Conservation (phyloP, 2,329 filamentous ascomycete species). For the Xylaria digitata region DNA sequence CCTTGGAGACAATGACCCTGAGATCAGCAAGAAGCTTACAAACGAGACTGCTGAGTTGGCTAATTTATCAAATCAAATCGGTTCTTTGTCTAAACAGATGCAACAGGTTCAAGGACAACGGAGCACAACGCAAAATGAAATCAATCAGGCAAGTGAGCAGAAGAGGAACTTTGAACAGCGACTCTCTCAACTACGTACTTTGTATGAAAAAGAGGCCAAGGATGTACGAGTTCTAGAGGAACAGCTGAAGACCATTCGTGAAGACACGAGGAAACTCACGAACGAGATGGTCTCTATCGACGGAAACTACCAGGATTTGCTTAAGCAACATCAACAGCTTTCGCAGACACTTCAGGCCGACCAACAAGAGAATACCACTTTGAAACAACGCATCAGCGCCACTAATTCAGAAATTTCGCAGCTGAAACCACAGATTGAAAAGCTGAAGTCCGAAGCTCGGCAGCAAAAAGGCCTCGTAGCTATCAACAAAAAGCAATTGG, state of each 20-base stretch:
- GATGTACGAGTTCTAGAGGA: slow-evolving; percentile 87
- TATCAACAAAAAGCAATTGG: slow-evolving; percentile 98
- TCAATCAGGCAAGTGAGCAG: slow-evolving; percentile 83
- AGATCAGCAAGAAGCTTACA: slow-evolving; percentile 87
- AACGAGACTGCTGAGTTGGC: slow-evolving; percentile 92
- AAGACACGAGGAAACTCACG: slow-evolving; percentile 86
- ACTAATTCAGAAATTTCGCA: slow-evolving; percentile 85
- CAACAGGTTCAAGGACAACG: slow-evolving; percentile 90
- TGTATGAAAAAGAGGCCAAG: slow-evolving; percentile 94
- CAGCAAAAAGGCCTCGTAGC: slow-evolving; percentile 97
- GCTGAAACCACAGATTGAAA: slow-evolving; percentile 91
- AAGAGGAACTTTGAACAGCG: slow-evolving; percentile 94
- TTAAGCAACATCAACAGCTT: slow-evolving; percentile 83
- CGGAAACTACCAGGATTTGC: slow-evolving; percentile 81
- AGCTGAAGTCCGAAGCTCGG: slow-evolving; percentile 88
- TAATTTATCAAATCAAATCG: slow-evolving; percentile 95
- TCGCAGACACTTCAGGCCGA: slow-evolving; percentile 81
- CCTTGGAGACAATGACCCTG: slow-evolving; percentile 88
- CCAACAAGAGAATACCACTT: slow-evolving; percentile 83
- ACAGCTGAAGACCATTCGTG: slow-evolving; percentile 78
- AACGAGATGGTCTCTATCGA: slow-evolving; percentile 87
- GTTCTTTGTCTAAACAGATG: slow-evolving; percentile 91
- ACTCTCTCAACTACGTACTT: slow-evolving; percentile 82
- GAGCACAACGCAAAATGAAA: slow-evolving; percentile 79
- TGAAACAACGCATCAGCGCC: slow-evolving; percentile 88